Conservation (phyloP, 2,329 filamentous ascomycete species). For the Aspergillus viridinutans region DNA sequence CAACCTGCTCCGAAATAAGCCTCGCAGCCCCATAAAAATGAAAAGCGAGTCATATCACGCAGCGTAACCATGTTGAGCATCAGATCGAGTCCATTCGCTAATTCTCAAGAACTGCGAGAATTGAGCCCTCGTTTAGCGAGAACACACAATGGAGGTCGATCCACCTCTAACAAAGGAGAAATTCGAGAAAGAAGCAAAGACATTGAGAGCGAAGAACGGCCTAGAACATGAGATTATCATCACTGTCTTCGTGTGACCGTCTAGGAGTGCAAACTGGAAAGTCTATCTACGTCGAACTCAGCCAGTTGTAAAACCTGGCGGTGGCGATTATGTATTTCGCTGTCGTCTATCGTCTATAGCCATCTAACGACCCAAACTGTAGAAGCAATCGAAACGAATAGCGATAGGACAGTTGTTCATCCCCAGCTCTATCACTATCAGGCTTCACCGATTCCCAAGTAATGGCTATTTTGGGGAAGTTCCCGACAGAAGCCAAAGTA, state of each 20-base stretch:
- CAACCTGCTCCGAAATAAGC: background rate
- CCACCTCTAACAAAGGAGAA: background rate
- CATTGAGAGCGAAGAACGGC: background rate
- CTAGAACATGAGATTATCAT: background rate
- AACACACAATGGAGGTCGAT: background rate
- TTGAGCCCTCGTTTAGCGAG: background rate
- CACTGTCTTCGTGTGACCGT: background rate
- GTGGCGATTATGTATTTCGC: too few relatives aligned
- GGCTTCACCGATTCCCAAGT: slow-evolving; percentile 7
- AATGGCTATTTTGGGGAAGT: background rate
- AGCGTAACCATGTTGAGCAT: background rate
- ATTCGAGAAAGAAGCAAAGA: background rate
- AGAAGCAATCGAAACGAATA: background rate
- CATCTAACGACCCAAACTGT: background rate
- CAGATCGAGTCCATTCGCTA: background rate
- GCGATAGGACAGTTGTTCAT: background rate
- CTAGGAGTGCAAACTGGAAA: background rate
- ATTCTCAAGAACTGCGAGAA: background rate
- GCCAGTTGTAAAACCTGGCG: too few relatives aligned
- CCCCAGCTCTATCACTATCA: background rate
- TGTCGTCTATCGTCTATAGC: background rate
- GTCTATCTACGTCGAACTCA: background rate
- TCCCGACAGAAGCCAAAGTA: background rate
- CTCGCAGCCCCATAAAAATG: background rate
- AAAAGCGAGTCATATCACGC: background rate